phyloP scores from a whole-genome alignment of 176 grass and related monocot species.

The Poa annua region DNA sequence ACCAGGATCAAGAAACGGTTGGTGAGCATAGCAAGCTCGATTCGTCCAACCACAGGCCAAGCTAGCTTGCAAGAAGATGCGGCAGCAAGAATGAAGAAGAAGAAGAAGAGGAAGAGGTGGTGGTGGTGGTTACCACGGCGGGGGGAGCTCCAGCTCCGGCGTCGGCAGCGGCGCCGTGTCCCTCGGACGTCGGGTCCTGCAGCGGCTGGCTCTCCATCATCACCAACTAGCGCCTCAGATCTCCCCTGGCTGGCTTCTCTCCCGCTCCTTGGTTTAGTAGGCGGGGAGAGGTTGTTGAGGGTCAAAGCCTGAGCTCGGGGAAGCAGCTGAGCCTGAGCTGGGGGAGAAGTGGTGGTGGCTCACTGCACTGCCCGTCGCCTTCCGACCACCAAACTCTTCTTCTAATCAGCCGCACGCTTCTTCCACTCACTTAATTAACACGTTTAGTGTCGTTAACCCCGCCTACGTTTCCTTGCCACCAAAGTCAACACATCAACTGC shows the following conservation, averaged over 20 bases:
- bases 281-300: constrained; percentile 38
- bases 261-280: neutral
- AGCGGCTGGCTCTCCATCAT: constrained; percentile 73
- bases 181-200: constrained; percentile 39
- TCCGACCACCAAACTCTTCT: constrained; percentile 23
- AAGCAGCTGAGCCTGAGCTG: too few relatives aligned
- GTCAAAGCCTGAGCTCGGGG: constrained; percentile 27
- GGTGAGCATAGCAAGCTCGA: neutral
- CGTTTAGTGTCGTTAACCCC: neutral
- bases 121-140: constrained; percentile 36
- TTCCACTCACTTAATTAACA: neutral
- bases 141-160: constrained; percentile 38
- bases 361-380: neutral
- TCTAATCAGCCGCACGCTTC: neutral
- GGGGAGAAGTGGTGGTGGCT: constrained; percentile 12
- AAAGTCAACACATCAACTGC: neutral
- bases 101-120: too few relatives aligned
- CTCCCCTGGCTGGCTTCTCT: neutral
- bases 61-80: neutral
- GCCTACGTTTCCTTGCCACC: neutral
- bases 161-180: neutral
- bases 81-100: neutral
- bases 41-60: neutral
- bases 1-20: neutral
- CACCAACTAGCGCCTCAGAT: constrained; percentile 23